These are phyloP conservation scores for Lecanosticta acicola DNA, from an alignment of 2,329 filamentous ascomycete species.

Conservation along the genomic window DNA sequence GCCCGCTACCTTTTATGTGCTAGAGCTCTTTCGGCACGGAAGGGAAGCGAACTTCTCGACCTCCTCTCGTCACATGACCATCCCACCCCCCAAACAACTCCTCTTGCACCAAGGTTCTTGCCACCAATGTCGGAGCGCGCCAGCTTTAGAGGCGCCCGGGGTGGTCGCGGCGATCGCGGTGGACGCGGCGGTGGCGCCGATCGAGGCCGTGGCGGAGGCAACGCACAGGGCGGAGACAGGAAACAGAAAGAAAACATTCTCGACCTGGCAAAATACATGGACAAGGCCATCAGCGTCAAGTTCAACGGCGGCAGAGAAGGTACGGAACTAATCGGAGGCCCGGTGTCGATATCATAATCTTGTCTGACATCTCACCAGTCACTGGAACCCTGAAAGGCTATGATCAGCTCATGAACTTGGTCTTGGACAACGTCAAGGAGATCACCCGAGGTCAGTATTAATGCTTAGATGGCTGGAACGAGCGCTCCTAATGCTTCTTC, in stretches of 20 bases:
- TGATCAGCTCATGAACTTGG: conserved; percentile 96
- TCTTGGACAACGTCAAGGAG: conserved; percentile 90
- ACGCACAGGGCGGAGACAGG: conserved; percentile 37
- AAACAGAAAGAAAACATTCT: conserved; percentile 98
- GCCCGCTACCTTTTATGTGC: too few relatives aligned
- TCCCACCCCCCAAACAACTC: conserved; percentile 4
- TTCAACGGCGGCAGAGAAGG: conserved; percentile 93
- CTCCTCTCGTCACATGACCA: too few relatives aligned
- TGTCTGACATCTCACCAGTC: conserved; percentile 49
- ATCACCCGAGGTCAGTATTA: conserved; percentile 68
- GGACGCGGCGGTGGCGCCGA: conserved; percentile 32
- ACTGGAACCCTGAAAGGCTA: conserved; percentile 88
- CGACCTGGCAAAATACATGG: conserved; percentile 91
- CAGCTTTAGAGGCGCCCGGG: conserved; percentile 44
- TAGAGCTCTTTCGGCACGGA: too few relatives aligned
- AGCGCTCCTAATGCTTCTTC: too few relatives aligned
- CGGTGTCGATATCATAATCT: too few relatives aligned
- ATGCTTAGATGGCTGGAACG: too few relatives aligned
- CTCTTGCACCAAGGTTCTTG: too few relatives aligned
- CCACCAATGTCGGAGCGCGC: conserved; percentile 52
- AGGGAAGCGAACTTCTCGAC: too few relatives aligned
- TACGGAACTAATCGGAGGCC: conserved; percentile 34
- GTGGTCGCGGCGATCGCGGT: conserved; percentile 38
- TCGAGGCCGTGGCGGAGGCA: conserved; percentile 29
- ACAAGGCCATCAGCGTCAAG: conserved; percentile 91